Conservation (phyloP, 2,329 filamentous ascomycete species). For the Purpureocillium lavendulum region DNA sequence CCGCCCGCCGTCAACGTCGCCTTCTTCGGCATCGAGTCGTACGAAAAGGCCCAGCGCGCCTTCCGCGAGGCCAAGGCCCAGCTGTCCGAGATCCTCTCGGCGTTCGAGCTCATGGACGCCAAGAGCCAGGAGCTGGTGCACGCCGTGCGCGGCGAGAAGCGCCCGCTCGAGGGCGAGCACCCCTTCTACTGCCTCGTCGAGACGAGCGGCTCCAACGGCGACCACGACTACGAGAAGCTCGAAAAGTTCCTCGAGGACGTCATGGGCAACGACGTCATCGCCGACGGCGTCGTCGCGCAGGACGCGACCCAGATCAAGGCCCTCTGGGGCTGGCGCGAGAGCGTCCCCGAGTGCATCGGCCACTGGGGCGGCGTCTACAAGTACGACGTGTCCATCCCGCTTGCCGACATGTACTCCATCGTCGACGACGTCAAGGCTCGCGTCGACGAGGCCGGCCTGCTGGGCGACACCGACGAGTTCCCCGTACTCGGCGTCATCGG, state of each 20-base stretch:
- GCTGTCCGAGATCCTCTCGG: slow-evolving; percentile 89
- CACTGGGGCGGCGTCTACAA: slow-evolving; percentile 97
- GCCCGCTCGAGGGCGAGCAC: slow-evolving; percentile 73
- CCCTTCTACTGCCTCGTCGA: slow-evolving; percentile 97
- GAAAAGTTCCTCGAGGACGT: slow-evolving; percentile 85
- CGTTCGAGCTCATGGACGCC: slow-evolving; percentile 95
- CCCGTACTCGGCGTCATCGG: slow-evolving; percentile 87
- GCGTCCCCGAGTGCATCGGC: slow-evolving; percentile 79
- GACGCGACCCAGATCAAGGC: slow-evolving; percentile 82
- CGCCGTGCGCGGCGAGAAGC: slow-evolving; percentile 64
- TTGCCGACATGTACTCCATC: slow-evolving; percentile 76
- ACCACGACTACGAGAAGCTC: slow-evolving; percentile 90
- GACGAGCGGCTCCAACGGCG: slow-evolving; percentile 87
- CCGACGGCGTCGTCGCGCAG: slow-evolving; percentile 85
- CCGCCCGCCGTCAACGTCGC: slow-evolving; percentile 89
- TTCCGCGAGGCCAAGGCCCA: slow-evolving; percentile 86
- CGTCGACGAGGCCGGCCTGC: slow-evolving; percentile 64
- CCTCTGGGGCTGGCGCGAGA: slow-evolving; percentile 90
- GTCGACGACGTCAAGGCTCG: slow-evolving; percentile 77
- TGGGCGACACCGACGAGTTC: slow-evolving; percentile 65
- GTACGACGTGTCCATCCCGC: slow-evolving; percentile 92
- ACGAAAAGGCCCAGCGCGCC: slow-evolving; percentile 77
- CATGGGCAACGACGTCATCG: slow-evolving; percentile 78
- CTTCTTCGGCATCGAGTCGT: slow-evolving; percentile 85
- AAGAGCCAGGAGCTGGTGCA: slow-evolving; percentile 72